These are phyloP conservation scores for Ananas comosus DNA, from an alignment of 176 grass and related monocot genomes.

Conservation along the genomic window DNA sequence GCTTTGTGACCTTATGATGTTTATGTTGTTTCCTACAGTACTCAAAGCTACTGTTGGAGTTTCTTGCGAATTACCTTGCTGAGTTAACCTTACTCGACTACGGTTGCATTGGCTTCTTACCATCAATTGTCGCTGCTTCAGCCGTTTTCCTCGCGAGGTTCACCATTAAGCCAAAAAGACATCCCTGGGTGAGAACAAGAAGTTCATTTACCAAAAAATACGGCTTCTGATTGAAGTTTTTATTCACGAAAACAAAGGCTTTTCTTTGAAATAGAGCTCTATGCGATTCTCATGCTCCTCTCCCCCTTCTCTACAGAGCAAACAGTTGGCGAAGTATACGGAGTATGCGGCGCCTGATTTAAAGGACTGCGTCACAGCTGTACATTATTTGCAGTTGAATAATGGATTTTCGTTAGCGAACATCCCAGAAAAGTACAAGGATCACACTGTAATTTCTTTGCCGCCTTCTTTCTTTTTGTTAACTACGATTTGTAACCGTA, in stretches of 20 bases:
- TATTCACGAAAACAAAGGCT: not conserved
- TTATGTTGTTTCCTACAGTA: not conserved
- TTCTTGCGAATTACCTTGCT: constrained; percentile 2
- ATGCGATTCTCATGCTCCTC: not conserved
- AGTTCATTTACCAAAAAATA: not conserved
- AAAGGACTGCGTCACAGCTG: not conserved
- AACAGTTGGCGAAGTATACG: not conserved
- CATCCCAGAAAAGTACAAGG: constrained; percentile 13
- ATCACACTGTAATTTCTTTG: constrained; percentile 2
- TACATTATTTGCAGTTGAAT: constrained; percentile 10
- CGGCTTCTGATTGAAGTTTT: no score
- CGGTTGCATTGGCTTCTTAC: constrained; percentile 3
- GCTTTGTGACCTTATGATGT: not conserved
- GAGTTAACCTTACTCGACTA: constrained; percentile 16
- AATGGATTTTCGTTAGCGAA: not conserved
- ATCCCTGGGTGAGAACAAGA: constrained; percentile 4
- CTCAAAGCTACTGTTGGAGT: constrained; percentile 1
- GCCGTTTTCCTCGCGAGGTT: constrained; percentile 10
- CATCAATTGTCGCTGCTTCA: constrained; percentile 4
- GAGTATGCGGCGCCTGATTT: not conserved
- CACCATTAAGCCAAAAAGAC: not conserved
- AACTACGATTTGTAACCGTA: not conserved
- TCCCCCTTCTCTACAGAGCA: not conserved
- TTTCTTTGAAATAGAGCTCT: not conserved
- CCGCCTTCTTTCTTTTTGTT: not conserved